phyloP scores from a whole-genome alignment of 2,329 filamentous ascomycete species.

The Emergomyces africanus region DNA sequence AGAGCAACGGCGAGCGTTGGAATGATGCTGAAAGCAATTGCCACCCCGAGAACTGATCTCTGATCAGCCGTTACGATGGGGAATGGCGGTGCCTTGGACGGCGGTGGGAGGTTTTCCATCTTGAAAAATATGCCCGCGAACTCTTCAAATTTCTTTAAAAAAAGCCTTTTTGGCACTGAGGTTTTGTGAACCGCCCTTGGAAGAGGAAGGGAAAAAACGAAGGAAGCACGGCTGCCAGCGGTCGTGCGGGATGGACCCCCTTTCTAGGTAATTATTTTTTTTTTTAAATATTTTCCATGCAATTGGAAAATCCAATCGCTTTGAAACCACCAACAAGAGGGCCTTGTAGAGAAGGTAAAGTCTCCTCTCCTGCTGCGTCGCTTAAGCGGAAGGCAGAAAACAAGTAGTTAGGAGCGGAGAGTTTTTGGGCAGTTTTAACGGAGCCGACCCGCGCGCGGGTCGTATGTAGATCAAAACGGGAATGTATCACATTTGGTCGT shows the following conservation, averaged over 20 bases:
- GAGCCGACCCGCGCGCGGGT: background rate
- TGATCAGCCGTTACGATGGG: constrained; percentile 12
- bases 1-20: constrained; percentile 11
- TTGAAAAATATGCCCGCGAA: background rate
- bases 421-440: background rate
- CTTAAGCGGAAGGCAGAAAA: background rate
- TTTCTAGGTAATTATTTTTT: background rate
- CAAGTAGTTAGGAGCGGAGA: background rate
- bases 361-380: background rate
- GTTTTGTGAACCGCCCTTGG: background rate
- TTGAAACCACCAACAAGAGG: background rate
- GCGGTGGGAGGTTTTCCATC: background rate
- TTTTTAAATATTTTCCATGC: background rate
- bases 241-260: background rate
- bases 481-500: background rate
- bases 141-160: background rate
- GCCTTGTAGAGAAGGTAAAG: background rate
- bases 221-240: background rate
- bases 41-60: constrained; percentile 10
- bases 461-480: background rate
- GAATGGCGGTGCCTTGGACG: constrained; percentile 5
- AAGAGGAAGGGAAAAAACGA: background rate
- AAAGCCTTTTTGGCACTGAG: background rate
- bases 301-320: background rate
- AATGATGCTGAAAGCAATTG: constrained; percentile 12